Evolutionary conservation across 208 protist species (phyloP), one percentile per base, ranked within the genome.

Genomic region (Acanthamoeba divionensis): DNA sequence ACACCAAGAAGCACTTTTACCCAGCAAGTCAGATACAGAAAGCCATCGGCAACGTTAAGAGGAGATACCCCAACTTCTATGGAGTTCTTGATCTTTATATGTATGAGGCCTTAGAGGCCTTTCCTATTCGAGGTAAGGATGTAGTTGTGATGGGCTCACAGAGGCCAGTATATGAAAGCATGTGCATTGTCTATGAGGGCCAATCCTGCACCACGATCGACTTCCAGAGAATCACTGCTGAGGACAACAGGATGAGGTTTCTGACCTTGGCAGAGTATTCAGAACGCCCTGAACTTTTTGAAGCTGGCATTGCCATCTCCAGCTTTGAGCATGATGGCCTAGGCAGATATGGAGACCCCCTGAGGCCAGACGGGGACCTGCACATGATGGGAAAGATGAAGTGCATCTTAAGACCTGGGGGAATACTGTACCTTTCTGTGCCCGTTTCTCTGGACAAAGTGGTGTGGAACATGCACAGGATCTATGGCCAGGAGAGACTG

Each of bases 381-480:
- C 36, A 65, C 9, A 65, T 65, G 50, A 65, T 85, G 52, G 50
- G 44, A 26, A 85, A 85, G 75, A 85, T 85, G 75, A 65, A 57
- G 52, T 85, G 75, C 38, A 2, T 85, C 7, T 24, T 85, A 4
- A 31, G 52, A 2, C 75, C 75, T 1, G 75, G 75, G 0, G 75
- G 75, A 2, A 31, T 85, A 7, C 75, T 85, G 31, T 85, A 54
- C 52, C 52, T 85, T 13, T 85, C 75, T 0, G 75, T 85, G 2
- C 75, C 75, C 1, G 75, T 85, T 5, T 36, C 75, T 21, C 12
- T 45, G 31, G 75, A 85, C 33, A 65, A 18, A 18, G 44, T 85
- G n/a, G 41, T 85, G 47, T 85, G 47, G 50, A 85, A 85, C 75
- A 85, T 85, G 75, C 75, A 85, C 52, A 50, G 75, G 10, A 65